phyloP scores from a whole-genome alignment of 305 asterid species.

The Fraxinus baroniana region DNA sequence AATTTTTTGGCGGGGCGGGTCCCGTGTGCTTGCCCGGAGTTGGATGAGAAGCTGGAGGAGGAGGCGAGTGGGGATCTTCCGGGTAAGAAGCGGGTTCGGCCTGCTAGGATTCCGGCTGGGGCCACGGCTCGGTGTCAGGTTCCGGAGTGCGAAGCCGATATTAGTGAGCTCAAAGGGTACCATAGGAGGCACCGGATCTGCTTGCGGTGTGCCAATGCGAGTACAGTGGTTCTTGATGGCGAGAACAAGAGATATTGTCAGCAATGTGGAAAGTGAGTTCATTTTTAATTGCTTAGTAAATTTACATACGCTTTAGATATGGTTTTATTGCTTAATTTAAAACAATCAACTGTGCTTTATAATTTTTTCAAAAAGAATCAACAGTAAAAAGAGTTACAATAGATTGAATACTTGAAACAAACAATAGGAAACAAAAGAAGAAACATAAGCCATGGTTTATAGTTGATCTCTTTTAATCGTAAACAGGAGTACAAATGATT shows the following conservation, averaged over 20 bases:
- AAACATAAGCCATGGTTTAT: neutral
- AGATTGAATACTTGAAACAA: neutral
- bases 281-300: neutral
- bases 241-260: conserved; percentile 84
- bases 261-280: conserved; percentile 91
- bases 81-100: conserved; percentile 65
- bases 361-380: neutral
- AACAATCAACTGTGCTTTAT: neutral
- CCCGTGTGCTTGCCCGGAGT: conserved; percentile 88
- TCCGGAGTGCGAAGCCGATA: conserved; percentile 77
- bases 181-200: conserved; percentile 81
- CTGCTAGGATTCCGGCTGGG: conserved; percentile 34
- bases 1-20: conserved; percentile 75
- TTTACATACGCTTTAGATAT: neutral
- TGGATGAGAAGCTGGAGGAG: conserved; percentile 63
- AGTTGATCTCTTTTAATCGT: neutral
- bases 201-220: conserved; percentile 70
- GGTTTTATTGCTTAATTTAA: neutral
- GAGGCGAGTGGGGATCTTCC: conserved; percentile 45
- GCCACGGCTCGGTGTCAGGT: conserved; percentile 68
- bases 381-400: neutral
- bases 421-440: neutral
- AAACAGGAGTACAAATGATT: neutral
- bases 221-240: conserved; percentile 62
- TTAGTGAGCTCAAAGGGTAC: conserved; percentile 84